phyloP scores from a whole-genome alignment of 345 rosid genomes.

The Trapa bicornis region DNA sequence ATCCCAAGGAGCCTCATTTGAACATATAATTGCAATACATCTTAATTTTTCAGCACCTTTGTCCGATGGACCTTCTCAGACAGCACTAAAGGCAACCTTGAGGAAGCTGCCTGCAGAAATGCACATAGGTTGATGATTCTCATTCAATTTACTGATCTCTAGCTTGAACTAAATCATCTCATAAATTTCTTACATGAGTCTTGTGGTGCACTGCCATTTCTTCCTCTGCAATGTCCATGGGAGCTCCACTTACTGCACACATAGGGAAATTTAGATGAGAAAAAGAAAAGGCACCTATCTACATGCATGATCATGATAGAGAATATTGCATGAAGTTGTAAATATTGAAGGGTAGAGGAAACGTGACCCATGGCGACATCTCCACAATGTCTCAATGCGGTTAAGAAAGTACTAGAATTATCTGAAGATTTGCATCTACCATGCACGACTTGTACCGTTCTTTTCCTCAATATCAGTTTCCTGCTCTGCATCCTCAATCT shows the following conservation, averaged over 20 bases:
- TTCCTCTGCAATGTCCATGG: conserved; percentile 34
- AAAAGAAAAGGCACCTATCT: not conserved
- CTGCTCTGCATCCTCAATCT: conserved; percentile 20
- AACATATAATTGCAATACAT: not conserved
- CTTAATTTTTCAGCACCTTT: conserved; percentile 32
- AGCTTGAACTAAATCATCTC: conserved; percentile 1
- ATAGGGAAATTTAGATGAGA: conserved; percentile 6
- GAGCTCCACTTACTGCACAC: conserved; percentile 37
- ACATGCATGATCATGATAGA: not conserved
- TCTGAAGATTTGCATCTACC: not conserved
- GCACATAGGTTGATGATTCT: conserved; percentile 10
- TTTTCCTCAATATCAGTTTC: conserved; percentile 18
- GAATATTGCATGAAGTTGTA: too few species aligned
- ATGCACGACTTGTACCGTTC: conserved; percentile 27
- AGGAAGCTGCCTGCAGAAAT: conserved; percentile 46
- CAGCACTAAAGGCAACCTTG: conserved; percentile 74
- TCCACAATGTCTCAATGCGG: not conserved
- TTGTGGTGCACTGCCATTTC: conserved; percentile 34
- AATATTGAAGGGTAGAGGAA: not conserved
- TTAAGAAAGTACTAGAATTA: not conserved
- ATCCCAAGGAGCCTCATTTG: not conserved
- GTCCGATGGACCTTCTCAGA: conserved; percentile 86
- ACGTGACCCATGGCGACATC: not conserved
- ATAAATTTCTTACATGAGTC: conserved; percentile 42
- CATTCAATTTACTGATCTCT: conserved; percentile 6